Evolutionary conservation across 257 asterid species (phyloP).

Genomic region (Nicotiana otophora): DNA sequence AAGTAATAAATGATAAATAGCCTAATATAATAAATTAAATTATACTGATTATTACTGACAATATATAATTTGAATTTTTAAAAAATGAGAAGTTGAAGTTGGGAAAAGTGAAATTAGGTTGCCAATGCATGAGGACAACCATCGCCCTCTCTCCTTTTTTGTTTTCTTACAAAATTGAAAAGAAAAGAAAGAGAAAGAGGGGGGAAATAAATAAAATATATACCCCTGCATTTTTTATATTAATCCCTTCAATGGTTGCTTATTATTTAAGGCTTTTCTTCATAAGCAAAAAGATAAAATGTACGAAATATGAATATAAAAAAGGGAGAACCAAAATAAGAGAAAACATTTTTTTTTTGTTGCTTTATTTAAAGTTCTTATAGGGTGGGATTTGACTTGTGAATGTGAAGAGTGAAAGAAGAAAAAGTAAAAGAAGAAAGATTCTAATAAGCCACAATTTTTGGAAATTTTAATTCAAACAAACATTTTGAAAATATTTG

Average conservation of each 20-base stretch:
- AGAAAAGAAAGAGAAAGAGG: not conserved
- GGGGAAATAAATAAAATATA: not conserved
- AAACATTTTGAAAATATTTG: not conserved
- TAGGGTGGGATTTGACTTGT: not conserved
- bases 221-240: not conserved
- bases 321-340: not conserved
- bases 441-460: not conserved
- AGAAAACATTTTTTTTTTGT: not conserved
- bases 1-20: too few relatives aligned
- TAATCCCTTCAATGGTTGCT: not conserved
- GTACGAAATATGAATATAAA: not conserved
- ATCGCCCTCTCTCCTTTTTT: slow-evolving; percentile 21
- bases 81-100: slow-evolving; percentile 29
- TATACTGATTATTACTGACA: too few relatives aligned
- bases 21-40: too few relatives aligned
- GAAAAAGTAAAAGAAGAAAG: not conserved
- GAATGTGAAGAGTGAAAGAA: not conserved
- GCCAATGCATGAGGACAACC: slow-evolving; percentile 76
- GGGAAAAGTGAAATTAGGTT: slow-evolving; percentile 98
- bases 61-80: too few relatives aligned
- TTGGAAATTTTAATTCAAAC: not conserved
- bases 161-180: slow-evolving; percentile 14
- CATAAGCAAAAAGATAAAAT: not conserved
- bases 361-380: not conserved
- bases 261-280: not conserved